Conservation (phyloP, 495 filamentous ascomycete genomes). For the Aspergillus incahuasiensis region DNA sequence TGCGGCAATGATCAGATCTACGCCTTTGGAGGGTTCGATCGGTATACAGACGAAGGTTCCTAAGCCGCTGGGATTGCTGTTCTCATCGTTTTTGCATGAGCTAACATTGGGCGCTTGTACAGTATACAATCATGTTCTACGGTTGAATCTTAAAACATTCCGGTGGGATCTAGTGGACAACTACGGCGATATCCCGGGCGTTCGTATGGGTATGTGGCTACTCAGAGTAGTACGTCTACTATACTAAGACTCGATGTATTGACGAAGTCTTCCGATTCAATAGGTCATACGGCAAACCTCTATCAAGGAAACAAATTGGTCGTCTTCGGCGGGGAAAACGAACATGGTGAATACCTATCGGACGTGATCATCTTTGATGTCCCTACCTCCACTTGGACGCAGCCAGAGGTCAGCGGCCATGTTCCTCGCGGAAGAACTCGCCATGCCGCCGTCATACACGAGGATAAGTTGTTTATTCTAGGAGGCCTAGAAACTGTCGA, state of each 20-base stretch:
- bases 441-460: conserved; percentile 89
- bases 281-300: conserved; percentile 92
- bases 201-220: conserved; percentile 80
- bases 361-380: conserved; percentile 96
- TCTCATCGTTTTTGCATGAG: neutral
- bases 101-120: conserved; percentile 6
- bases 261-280: neutral
- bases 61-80: conserved; percentile 1
- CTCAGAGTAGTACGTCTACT: no score
- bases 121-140: conserved; percentile 97
- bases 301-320: conserved; percentile 92
- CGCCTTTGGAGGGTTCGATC: conserved; percentile 98
- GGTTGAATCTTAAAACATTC: conserved; percentile 74
- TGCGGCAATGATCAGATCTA: conserved; percentile 95
- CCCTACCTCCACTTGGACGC: conserved; percentile 87
- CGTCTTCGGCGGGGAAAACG: conserved; percentile 96
- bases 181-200: conserved; percentile 96
- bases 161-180: conserved; percentile 97
- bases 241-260: conserved; percentile 6
- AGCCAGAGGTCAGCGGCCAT: conserved; percentile 77
- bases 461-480: conserved; percentile 92
- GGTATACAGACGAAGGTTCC: conserved; percentile 89
- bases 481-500: conserved; percentile 85
- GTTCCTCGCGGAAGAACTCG: conserved; percentile 84
- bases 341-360: conserved; percentile 89